Percentiles rank a stretch among this genome's conserved stretches.
Conservation (phyloP, 2,329 filamentous ascomycete species). For the Aspergillus ibericus region DNA sequence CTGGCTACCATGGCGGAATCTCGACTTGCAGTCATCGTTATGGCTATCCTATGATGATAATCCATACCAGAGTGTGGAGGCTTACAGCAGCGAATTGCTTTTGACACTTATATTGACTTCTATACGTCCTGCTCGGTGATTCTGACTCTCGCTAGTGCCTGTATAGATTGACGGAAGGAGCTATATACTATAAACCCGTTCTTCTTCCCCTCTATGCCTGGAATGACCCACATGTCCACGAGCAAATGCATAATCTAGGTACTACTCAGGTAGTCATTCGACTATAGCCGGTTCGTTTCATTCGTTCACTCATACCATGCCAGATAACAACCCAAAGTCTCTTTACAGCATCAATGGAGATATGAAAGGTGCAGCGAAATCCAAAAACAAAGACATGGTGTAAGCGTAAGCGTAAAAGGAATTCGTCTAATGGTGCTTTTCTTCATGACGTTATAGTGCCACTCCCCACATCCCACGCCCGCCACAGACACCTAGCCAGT, state of each 20-base stretch:
- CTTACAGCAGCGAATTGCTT: too few relatives aligned
- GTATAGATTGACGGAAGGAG: background rate
- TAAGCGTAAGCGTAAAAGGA: constrained; percentile 1
- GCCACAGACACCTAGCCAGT: constrained; percentile 49
- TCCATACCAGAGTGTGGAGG: too few relatives aligned
- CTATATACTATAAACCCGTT: background rate
- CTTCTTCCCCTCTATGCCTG: background rate
- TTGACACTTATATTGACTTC: too few relatives aligned
- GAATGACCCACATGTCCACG: background rate
- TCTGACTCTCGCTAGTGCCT: too few relatives aligned
- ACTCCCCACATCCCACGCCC: constrained; percentile 49
- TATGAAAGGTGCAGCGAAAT: background rate
- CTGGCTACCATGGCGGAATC: too few relatives aligned
- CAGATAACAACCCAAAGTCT: constrained; percentile 14
- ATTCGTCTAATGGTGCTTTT: constrained; percentile 10
- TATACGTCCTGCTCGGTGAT: too few relatives aligned
- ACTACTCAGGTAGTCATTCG: background rate
- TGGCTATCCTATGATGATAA: too few relatives aligned
- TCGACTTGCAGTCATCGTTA: too few relatives aligned
- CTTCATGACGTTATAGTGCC: constrained; percentile 29
- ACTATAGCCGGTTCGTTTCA: constrained; percentile 18
- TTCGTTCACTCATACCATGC: constrained; percentile 36
- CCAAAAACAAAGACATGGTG: constrained; percentile 4
- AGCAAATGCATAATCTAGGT: background rate
- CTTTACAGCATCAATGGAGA: constrained; percentile 9